phyloP scores from a whole-genome alignment of 768 basidiomycete genomes.

The Cystoderma amianthinum region DNA sequence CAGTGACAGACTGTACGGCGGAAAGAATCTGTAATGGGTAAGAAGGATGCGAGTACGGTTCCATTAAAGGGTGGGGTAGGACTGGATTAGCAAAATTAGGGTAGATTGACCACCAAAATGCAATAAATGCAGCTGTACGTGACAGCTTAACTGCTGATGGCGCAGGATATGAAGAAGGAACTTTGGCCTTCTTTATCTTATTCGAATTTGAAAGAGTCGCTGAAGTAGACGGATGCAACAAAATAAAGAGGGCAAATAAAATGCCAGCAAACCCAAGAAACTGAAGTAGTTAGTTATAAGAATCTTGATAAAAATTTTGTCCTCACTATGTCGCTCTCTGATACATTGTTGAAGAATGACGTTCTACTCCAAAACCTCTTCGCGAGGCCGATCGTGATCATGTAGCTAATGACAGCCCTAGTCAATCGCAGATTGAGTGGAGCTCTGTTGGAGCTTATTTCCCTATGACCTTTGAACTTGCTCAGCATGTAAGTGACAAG shows the following conservation, averaged over 20 bases:
- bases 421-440: conserved; percentile 13
- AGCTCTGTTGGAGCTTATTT: not conserved
- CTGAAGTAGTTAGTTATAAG: conserved; percentile 8
- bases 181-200: conserved; percentile 8
- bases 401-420: conserved; percentile 17
- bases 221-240: conserved; percentile 7
- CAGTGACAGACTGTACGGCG: conserved; percentile 66
- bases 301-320: not conserved
- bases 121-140: conserved; percentile 21
- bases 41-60: conserved; percentile 43
- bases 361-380: too few relatives aligned
- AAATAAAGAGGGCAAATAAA: conserved; percentile 21
- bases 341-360: conserved; percentile 17
- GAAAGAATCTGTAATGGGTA: conserved; percentile 62
- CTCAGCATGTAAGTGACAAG: not conserved
- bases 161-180: conserved; percentile 5
- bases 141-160: conserved; percentile 15
- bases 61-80: conserved; percentile 44
- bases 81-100: conserved; percentile 44
- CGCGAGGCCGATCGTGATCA: conserved; percentile 15
- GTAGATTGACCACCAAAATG: conserved; percentile 26
- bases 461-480: not conserved
- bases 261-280: conserved; percentile 23
- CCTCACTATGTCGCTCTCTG: conserved; percentile 32
- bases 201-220: conserved; percentile 10